A percentile compares a stretch with the other conserved stretches of the same genome.
Evolutionary conservation across 768 basidiomycete genomes (phyloP).

Genomic region (Trametopsis cervina): DNA sequence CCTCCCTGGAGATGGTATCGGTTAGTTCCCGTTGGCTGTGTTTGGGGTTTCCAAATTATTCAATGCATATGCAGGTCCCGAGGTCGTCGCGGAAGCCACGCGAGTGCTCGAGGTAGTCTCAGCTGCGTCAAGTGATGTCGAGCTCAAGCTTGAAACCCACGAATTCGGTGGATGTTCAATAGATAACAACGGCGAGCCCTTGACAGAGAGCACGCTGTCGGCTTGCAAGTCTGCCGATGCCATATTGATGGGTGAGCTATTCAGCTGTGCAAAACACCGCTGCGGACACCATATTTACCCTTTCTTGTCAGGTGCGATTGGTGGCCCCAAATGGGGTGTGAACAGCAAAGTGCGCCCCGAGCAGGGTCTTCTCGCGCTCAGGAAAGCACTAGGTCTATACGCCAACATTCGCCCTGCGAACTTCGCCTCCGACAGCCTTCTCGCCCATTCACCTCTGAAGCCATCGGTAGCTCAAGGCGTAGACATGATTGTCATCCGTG

Average conservation of each 20-base stretch:
- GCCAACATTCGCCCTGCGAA: conserved; percentile 97
- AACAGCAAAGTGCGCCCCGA: conserved; percentile 86
- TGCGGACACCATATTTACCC: neutral
- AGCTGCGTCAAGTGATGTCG: conserved; percentile 50
- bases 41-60: neutral
- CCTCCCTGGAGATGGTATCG: conserved; percentile 96
- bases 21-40: conserved; percentile 34
- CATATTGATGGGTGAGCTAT: conserved; percentile 78
- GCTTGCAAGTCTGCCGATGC: conserved; percentile 94
- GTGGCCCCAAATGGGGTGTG: conserved; percentile 99
- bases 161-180: conserved; percentile 92
- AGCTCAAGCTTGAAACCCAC: conserved; percentile 68
- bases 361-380: conserved; percentile 77
- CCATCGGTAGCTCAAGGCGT: conserved; percentile 76
- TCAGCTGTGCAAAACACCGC: neutral
- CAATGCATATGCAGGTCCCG: conserved; percentile 56
- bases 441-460: conserved; percentile 85
- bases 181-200: conserved; percentile 77
- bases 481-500: conserved; percentile 90
- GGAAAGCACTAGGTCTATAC: conserved; percentile 90
- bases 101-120: conserved; percentile 74
- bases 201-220: conserved; percentile 78
- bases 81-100: conserved; percentile 81
- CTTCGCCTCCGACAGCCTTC: conserved; percentile 86
- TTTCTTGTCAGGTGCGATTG: conserved; percentile 69